A percentile compares a stretch with the other conserved stretches of the same genome.
These are phyloP conservation scores for Zygoascus tannicola DNA, from an alignment of 805 yeast species.

Conservation along the genomic window DNA sequence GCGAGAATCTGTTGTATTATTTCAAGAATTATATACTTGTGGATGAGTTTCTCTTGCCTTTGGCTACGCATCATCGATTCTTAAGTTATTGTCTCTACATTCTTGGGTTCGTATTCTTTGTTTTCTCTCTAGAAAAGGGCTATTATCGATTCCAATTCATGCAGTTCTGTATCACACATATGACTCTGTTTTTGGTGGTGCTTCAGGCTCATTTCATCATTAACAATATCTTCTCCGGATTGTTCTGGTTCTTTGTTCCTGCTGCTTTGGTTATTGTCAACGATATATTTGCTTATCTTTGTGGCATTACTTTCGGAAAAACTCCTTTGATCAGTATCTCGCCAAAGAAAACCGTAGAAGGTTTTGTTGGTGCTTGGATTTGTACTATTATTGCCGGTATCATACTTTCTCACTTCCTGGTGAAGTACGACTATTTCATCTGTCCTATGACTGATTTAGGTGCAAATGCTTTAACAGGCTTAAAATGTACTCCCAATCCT, in stretches of 20 bases:
- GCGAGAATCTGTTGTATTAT: constrained; percentile 67
- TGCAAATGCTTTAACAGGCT: constrained; percentile 50
- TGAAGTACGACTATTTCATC: constrained; percentile 63
- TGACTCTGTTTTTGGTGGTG: constrained; percentile 83
- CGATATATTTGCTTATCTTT: constrained; percentile 91
- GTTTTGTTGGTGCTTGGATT: constrained; percentile 95
- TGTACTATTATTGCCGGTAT: constrained; percentile 76
- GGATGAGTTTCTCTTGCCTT: constrained; percentile 43
- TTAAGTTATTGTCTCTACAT: constrained; percentile 77
- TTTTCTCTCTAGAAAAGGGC: constrained; percentile 80
- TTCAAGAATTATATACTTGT: constrained; percentile 46
- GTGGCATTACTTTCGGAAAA: constrained; percentile 93
- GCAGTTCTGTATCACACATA: constrained; percentile 86
- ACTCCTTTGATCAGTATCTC: constrained; percentile 89
- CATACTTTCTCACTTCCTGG: constrained; percentile 51
- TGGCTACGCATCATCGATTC: constrained; percentile 73
- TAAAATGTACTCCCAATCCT: constrained; percentile 77
- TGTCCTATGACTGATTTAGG: constrained; percentile 67
- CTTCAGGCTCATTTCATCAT: constrained; percentile 91
- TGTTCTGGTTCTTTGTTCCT: constrained; percentile 92
- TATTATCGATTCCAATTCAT: constrained; percentile 87
- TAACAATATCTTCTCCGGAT: constrained; percentile 78
- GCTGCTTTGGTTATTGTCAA: constrained; percentile 86
- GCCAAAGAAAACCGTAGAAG: constrained; percentile 96
- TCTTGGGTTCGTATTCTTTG: constrained; percentile 83